These are phyloP conservation scores for Strobilomyces dryophilus DNA, from an alignment of 768 basidiomycete species.

Conservation along the genomic window DNA sequence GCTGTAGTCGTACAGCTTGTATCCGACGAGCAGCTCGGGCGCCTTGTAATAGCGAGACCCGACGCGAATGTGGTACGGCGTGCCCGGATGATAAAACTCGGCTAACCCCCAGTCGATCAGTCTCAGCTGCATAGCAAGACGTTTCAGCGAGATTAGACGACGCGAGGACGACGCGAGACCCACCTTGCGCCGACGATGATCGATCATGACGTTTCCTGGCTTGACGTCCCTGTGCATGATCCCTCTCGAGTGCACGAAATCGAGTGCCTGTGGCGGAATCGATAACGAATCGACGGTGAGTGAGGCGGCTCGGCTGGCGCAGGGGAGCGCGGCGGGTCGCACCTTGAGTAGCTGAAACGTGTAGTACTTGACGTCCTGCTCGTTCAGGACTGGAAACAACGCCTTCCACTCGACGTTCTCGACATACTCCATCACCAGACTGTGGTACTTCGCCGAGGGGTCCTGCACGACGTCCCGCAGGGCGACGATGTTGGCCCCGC, in stretches of 20 bases:
- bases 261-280: constrained; percentile 41
- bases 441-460: constrained; percentile 55
- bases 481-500: constrained; percentile 66
- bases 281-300: too few species aligned
- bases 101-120: constrained; percentile 77
- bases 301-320: too few species aligned
- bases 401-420: constrained; percentile 65
- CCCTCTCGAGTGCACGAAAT: constrained; percentile 67
- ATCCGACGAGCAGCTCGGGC: constrained; percentile 67
- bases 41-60: constrained; percentile 73
- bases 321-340: too few species aligned
- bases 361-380: constrained; percentile 66
- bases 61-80: constrained; percentile 69
- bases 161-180: constrained; percentile 14
- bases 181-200: constrained; percentile 58
- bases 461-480: constrained; percentile 68
- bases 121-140: constrained; percentile 34
- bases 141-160: not conserved
- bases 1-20: constrained; percentile 68
- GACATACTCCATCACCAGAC: constrained; percentile 66
- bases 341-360: constrained; percentile 61
- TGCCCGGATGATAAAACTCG: constrained; percentile 70
- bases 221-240: constrained; percentile 71
- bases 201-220: constrained; percentile 73
- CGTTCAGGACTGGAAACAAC: constrained; percentile 53